Base-by-base conservation (phyloP, 208 protist genomes). In the Wallacemonas sp. region DNA sequence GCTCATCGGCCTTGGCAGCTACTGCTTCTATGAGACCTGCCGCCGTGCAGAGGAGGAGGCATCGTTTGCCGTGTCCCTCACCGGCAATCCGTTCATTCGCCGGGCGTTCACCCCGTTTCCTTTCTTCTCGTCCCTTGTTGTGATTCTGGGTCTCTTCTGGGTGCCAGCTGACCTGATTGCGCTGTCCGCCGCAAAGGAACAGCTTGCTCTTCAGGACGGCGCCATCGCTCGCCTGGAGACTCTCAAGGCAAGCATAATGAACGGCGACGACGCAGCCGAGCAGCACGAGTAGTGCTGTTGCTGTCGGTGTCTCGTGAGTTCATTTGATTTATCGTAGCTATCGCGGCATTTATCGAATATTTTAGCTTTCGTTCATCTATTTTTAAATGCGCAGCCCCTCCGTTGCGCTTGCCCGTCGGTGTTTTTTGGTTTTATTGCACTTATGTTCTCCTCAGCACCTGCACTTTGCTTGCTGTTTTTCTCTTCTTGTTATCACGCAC, bases 91-190 rank as follows among this genome's bases (percentile, higher is more conserved):
- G 5, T 52, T 72, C 59, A 50, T 81, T 37, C 69, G 53, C 24
- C 76, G 76, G 42, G 50, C 68, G 27, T 73, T 76, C 52, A 81
- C 70, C 5, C 76, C 76, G 0, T 69, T 81, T 21, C 65, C 76
- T 3, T 63, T 77, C 50, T 67, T 81, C 59, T 70, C 76, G 22
- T 13, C 41, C 6, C 48, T 81, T 2, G 33, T 63, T 5, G 45
- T 73, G 21, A 12, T 71, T 53, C 42, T 71, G 8, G 76, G 70
- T 19, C 34, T 76, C 39, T 66, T 76, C 46, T 73, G 48, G 22
- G 41, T 76, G 26, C 76, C 76, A 10, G 63, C 66, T 9, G 76
- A 77, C 33, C 34, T 77, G 32, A 67, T 70, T 19, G 50, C 66
- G 1, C 53, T 67, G 19, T 66, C 46, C 44, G 36, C 70, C 0